Evolutionary conservation across 768 basidiomycete species (phyloP).

Genomic region (Lactarius quietus): DNA sequence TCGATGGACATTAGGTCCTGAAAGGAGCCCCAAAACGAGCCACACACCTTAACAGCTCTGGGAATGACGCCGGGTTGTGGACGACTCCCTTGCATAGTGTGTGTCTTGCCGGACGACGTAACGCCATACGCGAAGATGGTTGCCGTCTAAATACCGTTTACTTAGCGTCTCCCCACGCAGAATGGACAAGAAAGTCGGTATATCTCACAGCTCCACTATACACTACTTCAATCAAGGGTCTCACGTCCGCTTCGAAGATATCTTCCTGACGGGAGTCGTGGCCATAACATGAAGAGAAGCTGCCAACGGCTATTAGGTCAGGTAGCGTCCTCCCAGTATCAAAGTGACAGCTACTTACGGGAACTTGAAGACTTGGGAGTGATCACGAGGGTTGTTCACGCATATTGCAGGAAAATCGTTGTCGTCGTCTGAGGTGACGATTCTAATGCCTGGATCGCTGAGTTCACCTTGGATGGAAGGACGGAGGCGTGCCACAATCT

Average conservation of each 20-base stretch:
- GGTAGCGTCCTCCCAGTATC: neutral
- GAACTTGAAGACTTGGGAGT: slow-evolving; percentile 70
- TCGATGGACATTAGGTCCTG: slow-evolving; percentile 2
- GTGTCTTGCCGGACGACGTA: slow-evolving; percentile 87
- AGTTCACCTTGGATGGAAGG: slow-evolving; percentile 60
- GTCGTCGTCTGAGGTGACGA: slow-evolving; percentile 41
- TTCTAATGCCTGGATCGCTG: slow-evolving; percentile 56
- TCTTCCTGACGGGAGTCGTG: slow-evolving; percentile 66
- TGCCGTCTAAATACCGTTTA: slow-evolving; percentile 50
- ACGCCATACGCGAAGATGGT: slow-evolving; percentile 91
- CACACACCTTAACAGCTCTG: slow-evolving; percentile 63
- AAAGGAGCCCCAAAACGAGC: neutral
- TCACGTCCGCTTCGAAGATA: slow-evolving; percentile 73
- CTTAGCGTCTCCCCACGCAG: neutral
- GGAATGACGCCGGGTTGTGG: slow-evolving; percentile 83
- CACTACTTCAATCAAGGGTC: slow-evolving; percentile 73
- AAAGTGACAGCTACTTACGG: slow-evolving; percentile 44
- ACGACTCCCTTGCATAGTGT: slow-evolving; percentile 85
- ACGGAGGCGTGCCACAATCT: slow-evolving; percentile 68
- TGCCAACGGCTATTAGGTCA: slow-evolving; percentile 29
- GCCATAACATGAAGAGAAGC: slow-evolving; percentile 76
- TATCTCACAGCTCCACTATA: slow-evolving; percentile 66
- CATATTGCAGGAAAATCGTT: slow-evolving; percentile 48
- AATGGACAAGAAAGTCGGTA: neutral
- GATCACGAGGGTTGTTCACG: slow-evolving; percentile 69